Evolutionary conservation across 2,329 filamentous ascomycete species (phyloP), one percentile per base, ranked within the genome.

Genomic region (Rachicladosporium sp.): DNA sequence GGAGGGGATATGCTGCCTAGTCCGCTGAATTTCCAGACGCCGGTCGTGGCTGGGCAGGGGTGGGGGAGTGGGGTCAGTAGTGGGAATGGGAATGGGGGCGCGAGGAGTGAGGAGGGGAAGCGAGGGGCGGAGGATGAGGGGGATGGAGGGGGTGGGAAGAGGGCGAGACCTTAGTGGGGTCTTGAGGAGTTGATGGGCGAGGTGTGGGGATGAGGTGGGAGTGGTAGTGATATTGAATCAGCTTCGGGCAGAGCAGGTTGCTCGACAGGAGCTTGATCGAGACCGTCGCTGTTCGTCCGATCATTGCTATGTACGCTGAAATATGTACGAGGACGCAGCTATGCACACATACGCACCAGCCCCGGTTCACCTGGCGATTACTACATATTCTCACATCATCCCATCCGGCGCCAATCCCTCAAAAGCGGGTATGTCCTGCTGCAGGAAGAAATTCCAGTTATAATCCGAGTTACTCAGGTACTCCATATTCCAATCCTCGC

Each of bases 11-110:
- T 93, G 49, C 69, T 96, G 36, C 88, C 88, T 0, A 95, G 87
- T 57, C 91, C 91, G 7, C 66, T 96, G 47, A 93, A 88, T 44
- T 95, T 95, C 61, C 82, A 85, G 29, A 96, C 91, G 1, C 91
- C 91, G 2, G 57, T 70, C 10, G 63, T 57, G n/a, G 49, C 57
- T 33, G 65, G 65, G 19, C 58, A 59, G 13, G 61, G 62, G 40
- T 69, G 67, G 52, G 23, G 23, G 23, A 27, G 23, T 27, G 23
- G 23, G 23, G 23, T 27, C 6, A 55, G 59, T 37, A 60, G 62
- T 34, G 64, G 66, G 35, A 63, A 65, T 33, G 55, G 62, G 35
- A 59, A 62, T 15, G 59, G 61, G 19, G 32, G 45, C 35, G 32
- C 40, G 43, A 55, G 59, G 38, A 60, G 62, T 34, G 64, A 67